Evolutionary conservation across 2,329 filamentous ascomycete genomes (phyloP).

Genomic region (Delphinella strobiligena): DNA sequence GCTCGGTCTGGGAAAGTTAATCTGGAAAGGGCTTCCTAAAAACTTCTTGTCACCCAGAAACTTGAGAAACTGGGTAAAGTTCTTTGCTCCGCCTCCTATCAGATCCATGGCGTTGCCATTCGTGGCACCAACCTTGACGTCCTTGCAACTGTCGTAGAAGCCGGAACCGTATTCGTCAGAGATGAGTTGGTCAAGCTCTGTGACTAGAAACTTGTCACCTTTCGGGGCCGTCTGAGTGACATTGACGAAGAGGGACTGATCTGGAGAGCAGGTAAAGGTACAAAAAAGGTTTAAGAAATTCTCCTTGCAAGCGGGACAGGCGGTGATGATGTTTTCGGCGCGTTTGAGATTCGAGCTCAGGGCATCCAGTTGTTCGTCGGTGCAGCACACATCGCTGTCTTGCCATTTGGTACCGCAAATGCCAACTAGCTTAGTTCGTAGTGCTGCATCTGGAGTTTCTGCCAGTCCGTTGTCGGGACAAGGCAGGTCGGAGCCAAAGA

Average conservation of each 20-base stretch:
- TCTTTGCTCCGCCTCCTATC: slow-evolving; percentile 88
- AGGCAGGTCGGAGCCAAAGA: slow-evolving; percentile 81
- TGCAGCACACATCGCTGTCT: slow-evolving; percentile 74
- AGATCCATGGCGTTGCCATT: slow-evolving; percentile 91
- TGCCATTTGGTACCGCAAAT: slow-evolving; percentile 85
- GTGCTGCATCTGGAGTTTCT: slow-evolving; percentile 55
- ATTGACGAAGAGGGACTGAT: slow-evolving; percentile 92
- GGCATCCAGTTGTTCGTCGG: slow-evolving; percentile 64
- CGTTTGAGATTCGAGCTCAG: slow-evolving; percentile 77
- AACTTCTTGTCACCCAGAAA: slow-evolving; percentile 88
- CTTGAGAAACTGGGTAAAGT: slow-evolving; percentile 75
- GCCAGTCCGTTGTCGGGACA: slow-evolving; percentile 86
- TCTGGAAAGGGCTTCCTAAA: slow-evolving; percentile 91
- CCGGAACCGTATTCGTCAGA: slow-evolving; percentile 72
- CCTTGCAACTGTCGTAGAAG: slow-evolving; percentile 96
- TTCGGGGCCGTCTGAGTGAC: slow-evolving; percentile 59
- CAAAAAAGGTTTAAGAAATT: slow-evolving; percentile 99
- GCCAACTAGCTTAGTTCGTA: slow-evolving; percentile 66
- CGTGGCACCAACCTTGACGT: slow-evolving; percentile 93
- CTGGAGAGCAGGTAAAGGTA: slow-evolving; percentile 93
- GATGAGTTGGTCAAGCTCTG: slow-evolving; percentile 81
- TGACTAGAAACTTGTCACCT: slow-evolving; percentile 55
- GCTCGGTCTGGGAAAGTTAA: slow-evolving; percentile 65
- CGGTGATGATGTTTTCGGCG: slow-evolving; percentile 78
- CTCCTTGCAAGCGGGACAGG: slow-evolving; percentile 91